Evolutionary conservation across 176 grass and related monocot species (phyloP).

Genomic region (Cocos nucifera): DNA sequence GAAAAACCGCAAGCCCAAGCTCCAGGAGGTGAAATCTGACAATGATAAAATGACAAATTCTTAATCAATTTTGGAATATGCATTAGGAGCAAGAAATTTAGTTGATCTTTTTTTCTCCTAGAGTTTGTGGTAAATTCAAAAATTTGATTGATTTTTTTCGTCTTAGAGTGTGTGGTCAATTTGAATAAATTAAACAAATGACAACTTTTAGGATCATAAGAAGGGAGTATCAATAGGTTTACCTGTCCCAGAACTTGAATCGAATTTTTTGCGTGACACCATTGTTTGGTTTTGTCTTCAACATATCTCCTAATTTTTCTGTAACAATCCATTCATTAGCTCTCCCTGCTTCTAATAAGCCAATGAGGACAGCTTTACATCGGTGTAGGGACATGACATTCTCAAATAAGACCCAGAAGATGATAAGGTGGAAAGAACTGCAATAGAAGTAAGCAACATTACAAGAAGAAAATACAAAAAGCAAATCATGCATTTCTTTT

Average conservation of each 20-base stretch:
- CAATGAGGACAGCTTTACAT: conserved; percentile 10
- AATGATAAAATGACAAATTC: neutral
- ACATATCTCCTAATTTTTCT: conserved; percentile 7
- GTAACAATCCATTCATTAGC: conserved; percentile 15
- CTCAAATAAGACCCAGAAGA: conserved; percentile 17
- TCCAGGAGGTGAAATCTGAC: conserved; percentile 8
- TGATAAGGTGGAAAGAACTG: conserved; percentile 1
- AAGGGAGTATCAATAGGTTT: neutral
- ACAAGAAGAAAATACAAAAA: too few species aligned
- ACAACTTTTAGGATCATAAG: neutral
- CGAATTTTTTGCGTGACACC: neutral
- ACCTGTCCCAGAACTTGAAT: conserved; percentile 9
- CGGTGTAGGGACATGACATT: conserved; percentile 17
- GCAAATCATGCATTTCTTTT: too few species aligned
- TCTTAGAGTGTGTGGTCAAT: too few species aligned
- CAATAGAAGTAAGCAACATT: neutral
- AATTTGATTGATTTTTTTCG: too few species aligned
- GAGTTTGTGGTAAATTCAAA: too few species aligned
- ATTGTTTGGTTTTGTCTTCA: neutral
- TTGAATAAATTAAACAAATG: too few species aligned
- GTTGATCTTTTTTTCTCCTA: too few species aligned
- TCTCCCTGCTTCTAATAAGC: conserved; percentile 11
- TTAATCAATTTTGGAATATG: neutral
- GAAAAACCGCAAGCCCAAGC: neutral
- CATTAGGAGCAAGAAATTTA: too few species aligned